Evolutionary conservation across 2,329 filamentous ascomycete genomes (phyloP), one percentile per base, ranked within the genome.

Genomic region (Thielaviopsis ethacetica): DNA sequence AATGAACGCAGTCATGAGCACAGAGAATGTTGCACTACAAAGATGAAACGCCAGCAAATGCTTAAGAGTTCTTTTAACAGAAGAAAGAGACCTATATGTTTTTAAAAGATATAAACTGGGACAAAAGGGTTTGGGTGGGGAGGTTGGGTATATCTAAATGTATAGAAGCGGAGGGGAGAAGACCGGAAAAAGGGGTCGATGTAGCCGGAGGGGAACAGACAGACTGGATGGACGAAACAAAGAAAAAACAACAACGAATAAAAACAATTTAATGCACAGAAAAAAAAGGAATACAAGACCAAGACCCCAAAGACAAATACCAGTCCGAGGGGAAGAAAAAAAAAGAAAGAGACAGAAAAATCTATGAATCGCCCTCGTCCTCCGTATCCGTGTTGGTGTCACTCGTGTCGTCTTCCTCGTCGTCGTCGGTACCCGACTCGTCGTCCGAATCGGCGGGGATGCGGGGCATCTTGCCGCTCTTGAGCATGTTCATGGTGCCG

Each of bases 401-500:
- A 66, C 82, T 85, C 41, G 82, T 83, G 68, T 83, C 80, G 30
- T 79, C 76, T 13, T 76, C 80, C 66, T 86, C 83, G 61, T 85
- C 84, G 62, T 94, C 88, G 17, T 73, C 73, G 12, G 85, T 89
- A 63, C 88, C 85, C 63, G 88, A 94, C 74, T 94, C 89, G 22
- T 91, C 89, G 57, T 88, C 84, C 59, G 81, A 84, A 53, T 85
- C 82, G 1, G 80, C 80, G 6, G 22, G 50, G 26, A 17, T 41
- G 50, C 47, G 54, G 17, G 79, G 71, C 47, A 79, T 74, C 38
- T 72, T 75, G 30, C 82, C 86, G 13, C 84, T 85, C 75, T 93
- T 94, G 62, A 95, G 81, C 13, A 86, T 85, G 63, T 84, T 84
- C 88, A 95, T 93, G 72, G 95, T 88, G 62, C 90, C 90, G 54